Evolutionary conservation across 495 filamentous ascomycete species (phyloP).

Genomic region (Neurospora africana): DNA sequence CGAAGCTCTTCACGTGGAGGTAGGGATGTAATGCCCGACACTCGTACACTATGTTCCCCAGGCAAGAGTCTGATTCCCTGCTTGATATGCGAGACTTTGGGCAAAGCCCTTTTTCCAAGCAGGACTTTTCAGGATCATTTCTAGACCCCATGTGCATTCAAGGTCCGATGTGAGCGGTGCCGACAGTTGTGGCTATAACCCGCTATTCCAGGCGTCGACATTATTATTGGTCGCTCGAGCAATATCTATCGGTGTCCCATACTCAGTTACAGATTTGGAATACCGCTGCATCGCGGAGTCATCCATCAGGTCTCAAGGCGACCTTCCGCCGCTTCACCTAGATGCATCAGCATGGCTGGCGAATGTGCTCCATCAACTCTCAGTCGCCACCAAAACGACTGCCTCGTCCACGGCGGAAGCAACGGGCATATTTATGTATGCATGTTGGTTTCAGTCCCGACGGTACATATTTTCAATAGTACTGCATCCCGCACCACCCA

Average conservation of each 20-base stretch:
- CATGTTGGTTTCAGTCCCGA: not conserved
- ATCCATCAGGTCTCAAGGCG: not conserved
- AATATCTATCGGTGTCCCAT: not conserved
- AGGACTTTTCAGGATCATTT: not conserved
- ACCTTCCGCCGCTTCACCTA: not conserved
- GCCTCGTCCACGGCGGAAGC: not conserved
- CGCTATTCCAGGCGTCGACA: not conserved
- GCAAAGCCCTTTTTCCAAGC: not conserved
- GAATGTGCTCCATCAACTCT: not conserved
- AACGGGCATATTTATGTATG: not conserved
- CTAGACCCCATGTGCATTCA: not conserved
- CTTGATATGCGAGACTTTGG: not conserved
- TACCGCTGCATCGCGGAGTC: not conserved
- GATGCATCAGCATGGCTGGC: not conserved
- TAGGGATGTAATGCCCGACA: not conserved
- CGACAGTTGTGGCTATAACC: not conserved
- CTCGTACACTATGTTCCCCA: not conserved
- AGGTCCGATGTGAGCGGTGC: not conserved
- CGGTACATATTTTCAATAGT: not conserved
- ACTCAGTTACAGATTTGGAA: not conserved
- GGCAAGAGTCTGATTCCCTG: not conserved
- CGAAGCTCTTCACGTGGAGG: constrained; percentile 1
- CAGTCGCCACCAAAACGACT: not conserved
- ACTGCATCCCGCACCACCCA: not conserved
- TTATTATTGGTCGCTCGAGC: not conserved